Conservation (phyloP, 1,139 yeast species). For the Blastobotrys proliferans region DNA sequence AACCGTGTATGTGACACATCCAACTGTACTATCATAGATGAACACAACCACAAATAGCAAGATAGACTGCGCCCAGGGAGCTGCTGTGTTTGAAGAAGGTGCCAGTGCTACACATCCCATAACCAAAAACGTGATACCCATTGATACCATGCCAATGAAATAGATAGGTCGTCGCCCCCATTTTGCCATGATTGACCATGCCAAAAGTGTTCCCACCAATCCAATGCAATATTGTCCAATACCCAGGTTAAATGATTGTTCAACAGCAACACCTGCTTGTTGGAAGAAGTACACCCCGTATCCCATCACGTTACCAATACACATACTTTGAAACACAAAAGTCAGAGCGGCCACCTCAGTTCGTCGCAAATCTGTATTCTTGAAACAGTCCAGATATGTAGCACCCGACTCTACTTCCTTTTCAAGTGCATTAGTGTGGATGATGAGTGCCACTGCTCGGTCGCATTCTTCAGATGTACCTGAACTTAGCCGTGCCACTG, state of each 20-base stretch:
- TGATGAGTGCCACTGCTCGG: slow-evolving; percentile 32
- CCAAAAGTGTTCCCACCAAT: slow-evolving; percentile 45
- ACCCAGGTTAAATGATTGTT: slow-evolving; percentile 13
- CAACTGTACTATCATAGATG: slow-evolving; percentile 38
- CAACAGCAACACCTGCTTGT: slow-evolving; percentile 19
- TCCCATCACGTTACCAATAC: slow-evolving; percentile 48
- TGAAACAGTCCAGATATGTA: slow-evolving; percentile 46
- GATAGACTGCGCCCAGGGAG: slow-evolving; percentile 13
- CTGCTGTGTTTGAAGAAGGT: slow-evolving; percentile 8
- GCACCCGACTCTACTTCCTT: slow-evolving; percentile 33
- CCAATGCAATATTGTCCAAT: slow-evolving; percentile 34
- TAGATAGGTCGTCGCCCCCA: slow-evolving; percentile 49
- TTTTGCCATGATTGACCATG: slow-evolving; percentile 47
- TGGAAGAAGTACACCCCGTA: slow-evolving; percentile 21
- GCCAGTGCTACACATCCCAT: slow-evolving; percentile 20
- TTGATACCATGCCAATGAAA: slow-evolving; percentile 25
- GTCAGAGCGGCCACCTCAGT: slow-evolving; percentile 47
- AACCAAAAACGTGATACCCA: slow-evolving; percentile 12
- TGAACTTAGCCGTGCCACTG: slow-evolving; percentile 24
- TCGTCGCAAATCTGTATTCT: slow-evolving; percentile 47
- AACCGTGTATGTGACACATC: slow-evolving; percentile 56
- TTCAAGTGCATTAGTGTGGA: slow-evolving; percentile 45
- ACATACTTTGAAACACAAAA: slow-evolving; percentile 46
- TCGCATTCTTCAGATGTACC: slow-evolving; percentile 18
- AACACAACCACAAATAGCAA: neutral